Base-by-base conservation (phyloP, 2,329 filamentous ascomycete species). In the Fusarium miscanthi region DNA sequence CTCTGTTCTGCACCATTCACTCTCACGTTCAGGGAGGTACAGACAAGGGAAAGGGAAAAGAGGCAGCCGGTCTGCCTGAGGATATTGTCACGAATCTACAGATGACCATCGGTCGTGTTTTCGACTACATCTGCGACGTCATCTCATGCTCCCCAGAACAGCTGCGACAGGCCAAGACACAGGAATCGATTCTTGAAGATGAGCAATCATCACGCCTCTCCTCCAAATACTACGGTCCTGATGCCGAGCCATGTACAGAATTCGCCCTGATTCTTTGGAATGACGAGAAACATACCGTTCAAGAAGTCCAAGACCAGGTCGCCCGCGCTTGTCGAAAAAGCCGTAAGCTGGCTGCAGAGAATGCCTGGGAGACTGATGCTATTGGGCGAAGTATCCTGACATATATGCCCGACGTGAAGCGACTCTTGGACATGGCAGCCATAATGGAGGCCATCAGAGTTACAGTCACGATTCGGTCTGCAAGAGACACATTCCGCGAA, bases 131-230 rank as follows among this genome's bases (percentile, higher is more conserved):
- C 71, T 98, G 95, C 84, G 96, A 99, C 84, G 94, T 99, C 69
- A 94, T 98, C 72, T 98, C 96, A 5, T 99, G 97, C 83, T 97
- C 95, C 3, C 97, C 97, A 1, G 97, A 99, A 83, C 95, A 99
- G 82, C 87, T 99, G 53, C 91, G 96, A 43, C 86, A 97, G 67
- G 86, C 91, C 13, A 99, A 98, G 84, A 93, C 94, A 2, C 89
- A 91, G 71, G 91, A 94, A 60, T 92, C 91, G 2, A 96, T 99
- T 62, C 84, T 90, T 61, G 87, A 91, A 69, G 96, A 99, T 81
- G 96, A 98, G 83, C 86, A 88, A 63, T 87, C 89, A 66, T 97
- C 95, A 21, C 89, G 95, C 25, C 84, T 98, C 38, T 90, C 89
- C 12, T 89, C 92, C 4, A 76, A 78, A 0, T 91, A 90, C 52